These are phyloP conservation scores for Phtheirospermum japonicum DNA, from an alignment of 257 asterid genomes.

Conservation along the genomic window DNA sequence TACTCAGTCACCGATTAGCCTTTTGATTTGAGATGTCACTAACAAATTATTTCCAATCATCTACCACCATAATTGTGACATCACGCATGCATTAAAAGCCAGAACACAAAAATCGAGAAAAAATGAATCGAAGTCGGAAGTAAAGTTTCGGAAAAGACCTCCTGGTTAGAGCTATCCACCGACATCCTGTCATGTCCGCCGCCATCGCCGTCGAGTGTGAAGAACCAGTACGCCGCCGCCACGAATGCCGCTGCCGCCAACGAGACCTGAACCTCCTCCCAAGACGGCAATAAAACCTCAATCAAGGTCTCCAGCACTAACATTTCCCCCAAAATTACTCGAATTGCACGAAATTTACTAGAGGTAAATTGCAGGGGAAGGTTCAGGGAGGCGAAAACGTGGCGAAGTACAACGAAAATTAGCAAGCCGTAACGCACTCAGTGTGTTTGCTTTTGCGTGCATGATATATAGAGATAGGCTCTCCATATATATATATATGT, in stretches of 20 bases:
- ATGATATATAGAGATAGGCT: conserved; percentile 36
- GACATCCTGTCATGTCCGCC: conserved; percentile 35
- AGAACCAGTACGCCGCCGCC: conserved; percentile 51
- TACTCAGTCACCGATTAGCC: no score
- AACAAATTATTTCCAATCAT: neutral
- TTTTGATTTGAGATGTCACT: no score
- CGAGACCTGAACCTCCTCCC: conserved; percentile 90
- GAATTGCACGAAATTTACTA: conserved; percentile 6
- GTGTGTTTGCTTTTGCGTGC: conserved; percentile 30
- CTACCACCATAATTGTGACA: neutral
- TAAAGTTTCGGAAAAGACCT: conserved; percentile 33
- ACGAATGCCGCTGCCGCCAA: conserved; percentile 65
- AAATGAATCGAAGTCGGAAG: neutral
- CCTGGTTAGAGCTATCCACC: conserved; percentile 34
- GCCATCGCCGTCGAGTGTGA: conserved; percentile 32
- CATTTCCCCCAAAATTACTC: conserved; percentile 33
- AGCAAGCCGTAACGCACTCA: conserved; percentile 28
- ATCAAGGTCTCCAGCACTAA: conserved; percentile 42
- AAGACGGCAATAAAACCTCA: conserved; percentile 64
- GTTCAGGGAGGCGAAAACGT: neutral
- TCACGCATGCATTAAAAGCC: no score
- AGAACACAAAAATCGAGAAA: neutral
- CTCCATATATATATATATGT: conserved; percentile 8
- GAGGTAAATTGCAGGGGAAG: neutral
- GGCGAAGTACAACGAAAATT: neutral